These are phyloP conservation scores for Mediolabrus comicus DNA, from an alignment of 108 stramenopile species.

Conservation along the genomic window DNA sequence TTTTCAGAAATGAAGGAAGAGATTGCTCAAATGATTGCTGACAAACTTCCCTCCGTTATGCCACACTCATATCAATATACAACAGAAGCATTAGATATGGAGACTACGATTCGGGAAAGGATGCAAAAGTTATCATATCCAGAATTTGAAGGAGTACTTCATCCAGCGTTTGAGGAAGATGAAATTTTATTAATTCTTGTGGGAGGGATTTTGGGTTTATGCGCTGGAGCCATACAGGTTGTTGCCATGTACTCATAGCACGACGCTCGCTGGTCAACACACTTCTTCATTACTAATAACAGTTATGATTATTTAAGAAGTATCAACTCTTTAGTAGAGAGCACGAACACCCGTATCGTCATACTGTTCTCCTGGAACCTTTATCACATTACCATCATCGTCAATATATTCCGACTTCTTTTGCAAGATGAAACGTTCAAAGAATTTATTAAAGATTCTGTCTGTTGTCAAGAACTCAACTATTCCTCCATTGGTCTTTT, in stretches of 20 bases:
- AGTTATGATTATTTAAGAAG: too few species aligned
- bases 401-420: slow-evolving; percentile 92
- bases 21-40: slow-evolving; percentile 78
- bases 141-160: slow-evolving; percentile 88
- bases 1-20: slow-evolving; percentile 88
- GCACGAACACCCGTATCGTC: slow-evolving; percentile 80
- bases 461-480: slow-evolving; percentile 90
- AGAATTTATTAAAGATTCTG: slow-evolving; percentile 86
- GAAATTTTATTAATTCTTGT: slow-evolving; percentile 90
- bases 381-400: slow-evolving; percentile 92
- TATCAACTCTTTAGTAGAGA: slow-evolving; percentile 61
- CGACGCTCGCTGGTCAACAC: background rate
- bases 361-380: slow-evolving; percentile 81
- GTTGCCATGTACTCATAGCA: background rate
- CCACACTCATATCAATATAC: slow-evolving; percentile 87
- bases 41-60: slow-evolving; percentile 73
- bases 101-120: slow-evolving; percentile 69
- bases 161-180: slow-evolving; percentile 94
- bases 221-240: slow-evolving; percentile 74
- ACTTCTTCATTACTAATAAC: background rate
- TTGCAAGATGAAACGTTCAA: slow-evolving; percentile 84
- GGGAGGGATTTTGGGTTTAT: slow-evolving; percentile 82
- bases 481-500: slow-evolving; percentile 67
- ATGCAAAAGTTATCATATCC: slow-evolving; percentile 70
- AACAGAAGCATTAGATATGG: slow-evolving; percentile 88